Base-by-base conservation (phyloP, 2,329 filamentous ascomycete species). In the Cercospora janseana region DNA sequence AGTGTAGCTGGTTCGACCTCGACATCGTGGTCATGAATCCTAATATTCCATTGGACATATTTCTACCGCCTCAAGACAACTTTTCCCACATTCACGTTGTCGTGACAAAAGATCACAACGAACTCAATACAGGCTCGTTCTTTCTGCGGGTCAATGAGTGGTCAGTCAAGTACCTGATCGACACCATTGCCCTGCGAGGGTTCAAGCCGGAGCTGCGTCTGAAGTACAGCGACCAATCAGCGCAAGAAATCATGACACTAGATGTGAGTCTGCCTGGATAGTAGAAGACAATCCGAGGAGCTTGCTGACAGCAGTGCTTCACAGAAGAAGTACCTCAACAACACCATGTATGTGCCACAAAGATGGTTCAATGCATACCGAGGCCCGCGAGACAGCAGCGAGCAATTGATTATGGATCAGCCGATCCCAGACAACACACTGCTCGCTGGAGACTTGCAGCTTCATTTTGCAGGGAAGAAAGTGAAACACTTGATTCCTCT, bases 381-480 rank as follows among this genome's bases (percentile, higher is more conserved):
- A 16, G 38, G 38, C 2, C 38, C 38, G n/a, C 28, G 38, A 15
- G 21, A 49, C 27, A 28, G 24, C 6, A 15, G 21, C 8, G 38
- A 43, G 8, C 46, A 56, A 20, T 61, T 76, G 3, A 76, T 74
- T 2, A 40, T 26, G 24, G 55, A 21, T 6, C 52, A 46, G 24
- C 51, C 57, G n/a, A 48, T 44, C 21, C 28, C 26, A 2, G 27
- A 21, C 4, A 49, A 38, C 29, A 49, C 38, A 4, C 34, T 49
- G 21, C 31, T 49, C 31, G 45, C 35, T 2, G 60, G 59, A 28
- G 54, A 60, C 27, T 21, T 64, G 13, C 50, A 54, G 7, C 45
- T 55, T 5, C 58, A 60, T 26, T 60, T 66, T 37, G 56, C 59
- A 8, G 51, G 54, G 23, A 51, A 60, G 35, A 61, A 62, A 59